Evolutionary conservation across 2,329 filamentous ascomycete genomes (phyloP).

Genomic region (Alternaria sp.): DNA sequence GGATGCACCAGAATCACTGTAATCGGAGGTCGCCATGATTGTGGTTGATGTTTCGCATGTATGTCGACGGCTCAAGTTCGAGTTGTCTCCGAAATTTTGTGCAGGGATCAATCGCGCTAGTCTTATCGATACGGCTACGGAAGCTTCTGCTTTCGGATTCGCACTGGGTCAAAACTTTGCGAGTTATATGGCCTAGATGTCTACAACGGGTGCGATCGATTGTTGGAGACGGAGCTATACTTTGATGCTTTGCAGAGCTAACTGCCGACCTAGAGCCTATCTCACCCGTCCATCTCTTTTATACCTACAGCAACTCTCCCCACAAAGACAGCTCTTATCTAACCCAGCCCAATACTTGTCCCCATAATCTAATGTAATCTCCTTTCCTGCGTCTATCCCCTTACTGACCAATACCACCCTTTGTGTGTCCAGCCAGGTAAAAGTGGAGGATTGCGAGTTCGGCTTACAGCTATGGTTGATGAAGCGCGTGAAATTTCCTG

Average conservation of each 20-base stretch:
- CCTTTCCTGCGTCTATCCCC: conserved; percentile 61
- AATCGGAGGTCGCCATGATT: conserved; percentile 25
- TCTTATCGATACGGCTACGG: conserved; percentile 38
- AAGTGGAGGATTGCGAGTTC: conserved; percentile 65
- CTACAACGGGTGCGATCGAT: background rate
- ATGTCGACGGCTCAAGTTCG: conserved; percentile 4
- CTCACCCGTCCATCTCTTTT: conserved; percentile 21
- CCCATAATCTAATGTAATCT: conserved; percentile 67
- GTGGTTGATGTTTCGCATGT: conserved; percentile 7
- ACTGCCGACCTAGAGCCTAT: background rate
- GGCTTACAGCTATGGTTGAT: conserved; percentile 67
- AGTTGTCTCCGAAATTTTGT: conserved; percentile 37
- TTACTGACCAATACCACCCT: conserved; percentile 64
- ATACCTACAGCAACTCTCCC: conserved; percentile 62
- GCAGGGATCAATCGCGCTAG: conserved; percentile 27
- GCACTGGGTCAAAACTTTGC: background rate
- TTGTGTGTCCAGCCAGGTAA: conserved; percentile 65
- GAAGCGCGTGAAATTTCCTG: conserved; percentile 67
- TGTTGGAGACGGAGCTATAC: background rate
- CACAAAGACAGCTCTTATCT: conserved; percentile 64
- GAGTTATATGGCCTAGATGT: background rate
- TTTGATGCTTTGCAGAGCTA: background rate
- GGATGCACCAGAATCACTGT: conserved; percentile 29
- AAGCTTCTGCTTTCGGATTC: background rate
- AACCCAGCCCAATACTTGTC: conserved; percentile 65